These are phyloP conservation scores for Aspergillus haitiensis DNA, from an alignment of 495 filamentous ascomycete genomes.

Conservation along the genomic window DNA sequence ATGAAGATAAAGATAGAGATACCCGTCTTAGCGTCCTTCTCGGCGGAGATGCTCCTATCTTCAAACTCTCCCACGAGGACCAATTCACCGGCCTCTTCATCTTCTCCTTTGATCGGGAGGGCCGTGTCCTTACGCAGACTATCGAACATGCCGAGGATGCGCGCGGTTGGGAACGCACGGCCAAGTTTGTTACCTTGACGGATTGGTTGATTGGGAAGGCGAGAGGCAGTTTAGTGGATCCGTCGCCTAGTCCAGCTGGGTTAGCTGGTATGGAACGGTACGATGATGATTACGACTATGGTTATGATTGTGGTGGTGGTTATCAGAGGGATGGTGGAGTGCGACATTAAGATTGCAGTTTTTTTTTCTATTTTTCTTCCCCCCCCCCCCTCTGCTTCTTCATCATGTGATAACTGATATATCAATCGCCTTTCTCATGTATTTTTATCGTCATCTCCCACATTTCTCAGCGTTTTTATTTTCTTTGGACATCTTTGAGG, in stretches of 20 bases:
- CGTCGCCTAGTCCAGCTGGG: constrained; percentile 33
- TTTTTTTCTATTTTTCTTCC: too few species aligned
- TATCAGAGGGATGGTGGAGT: background rate
- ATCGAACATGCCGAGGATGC: constrained; percentile 90
- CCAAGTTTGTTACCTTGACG: constrained; percentile 79
- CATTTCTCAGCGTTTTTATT: background rate
- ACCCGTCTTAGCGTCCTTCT: constrained; percentile 44
- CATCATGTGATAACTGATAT: background rate
- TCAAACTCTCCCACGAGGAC: constrained; percentile 65
- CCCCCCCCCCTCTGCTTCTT: too few species aligned
- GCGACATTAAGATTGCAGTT: too few species aligned
- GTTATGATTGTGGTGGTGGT: background rate
- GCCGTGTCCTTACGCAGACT: constrained; percentile 78
- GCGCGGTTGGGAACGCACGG: constrained; percentile 65
- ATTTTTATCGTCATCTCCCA: background rate
- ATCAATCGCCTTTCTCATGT: constrained; percentile 14
- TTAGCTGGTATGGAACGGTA: constrained; percentile 31
- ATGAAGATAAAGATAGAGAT: constrained; percentile 30
- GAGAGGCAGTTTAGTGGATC: constrained; percentile 45
- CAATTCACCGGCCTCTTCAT: constrained; percentile 74
- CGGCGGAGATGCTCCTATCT: constrained; percentile 66
- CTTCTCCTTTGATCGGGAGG: constrained; percentile 92
- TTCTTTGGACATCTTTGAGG: background rate
- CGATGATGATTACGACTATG: background rate
- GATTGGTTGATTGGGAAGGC: constrained; percentile 81